These are phyloP conservation scores for Fusarium caatingaense DNA, from an alignment of 2,329 filamentous ascomycete species.

Conservation along the genomic window DNA sequence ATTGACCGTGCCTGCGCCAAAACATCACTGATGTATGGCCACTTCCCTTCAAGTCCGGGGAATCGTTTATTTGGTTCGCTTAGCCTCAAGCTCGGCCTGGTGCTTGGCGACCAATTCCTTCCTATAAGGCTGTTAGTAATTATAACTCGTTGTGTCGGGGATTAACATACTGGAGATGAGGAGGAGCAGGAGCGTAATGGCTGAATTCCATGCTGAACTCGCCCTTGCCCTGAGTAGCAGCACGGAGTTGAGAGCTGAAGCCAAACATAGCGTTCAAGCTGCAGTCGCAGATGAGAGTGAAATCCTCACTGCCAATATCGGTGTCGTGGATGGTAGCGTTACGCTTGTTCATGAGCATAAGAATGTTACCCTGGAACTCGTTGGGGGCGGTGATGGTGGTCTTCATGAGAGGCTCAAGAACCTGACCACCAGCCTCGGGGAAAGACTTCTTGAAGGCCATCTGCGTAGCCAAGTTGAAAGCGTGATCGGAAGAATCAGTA, in stretches of 20 bases:
- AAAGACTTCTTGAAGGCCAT: conserved; percentile 98
- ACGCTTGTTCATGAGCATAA: conserved; percentile 95
- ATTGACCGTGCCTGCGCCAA: conserved; percentile 13
- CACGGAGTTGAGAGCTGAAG: conserved; percentile 89
- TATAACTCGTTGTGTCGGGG: background rate
- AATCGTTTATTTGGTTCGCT: conserved; percentile 62
- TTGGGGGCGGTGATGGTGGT: conserved; percentile 94
- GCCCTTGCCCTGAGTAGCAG: conserved; percentile 96
- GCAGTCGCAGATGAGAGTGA: conserved; percentile 91
- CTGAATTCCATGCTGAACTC: conserved; percentile 99
- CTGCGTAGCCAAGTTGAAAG: conserved; percentile 94
- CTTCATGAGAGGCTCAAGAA: conserved; percentile 98
- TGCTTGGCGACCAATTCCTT: conserved; percentile 70
- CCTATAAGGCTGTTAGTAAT: conserved; percentile 50
- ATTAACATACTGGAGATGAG: conserved; percentile 83
- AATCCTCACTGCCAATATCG: conserved; percentile 93
- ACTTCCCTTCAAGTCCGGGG: conserved; percentile 1
- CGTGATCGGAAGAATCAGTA: conserved; percentile 96
- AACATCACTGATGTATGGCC: conserved; percentile 10
- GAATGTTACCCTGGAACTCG: conserved; percentile 97
- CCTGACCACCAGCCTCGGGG: conserved; percentile 79
- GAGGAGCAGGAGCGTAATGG: conserved; percentile 89
- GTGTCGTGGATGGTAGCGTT: conserved; percentile 95
- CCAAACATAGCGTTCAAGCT: conserved; percentile 98
- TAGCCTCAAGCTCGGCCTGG: conserved; percentile 68